These are phyloP conservation scores for Cichorium intybus DNA, from an alignment of 140 eudicot species.

Conservation along the genomic window DNA sequence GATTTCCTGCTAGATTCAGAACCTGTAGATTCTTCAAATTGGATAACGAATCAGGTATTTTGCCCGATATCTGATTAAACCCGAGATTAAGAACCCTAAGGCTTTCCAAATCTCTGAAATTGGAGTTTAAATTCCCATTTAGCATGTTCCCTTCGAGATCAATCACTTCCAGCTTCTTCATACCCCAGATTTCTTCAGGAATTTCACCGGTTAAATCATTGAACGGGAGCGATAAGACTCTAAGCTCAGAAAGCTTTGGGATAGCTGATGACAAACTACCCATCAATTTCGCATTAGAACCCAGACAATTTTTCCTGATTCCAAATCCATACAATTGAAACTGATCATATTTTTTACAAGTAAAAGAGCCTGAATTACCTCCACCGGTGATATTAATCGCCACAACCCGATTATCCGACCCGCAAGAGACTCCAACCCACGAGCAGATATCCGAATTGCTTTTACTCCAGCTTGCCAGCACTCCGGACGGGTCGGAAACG, in stretches of 20 bases:
- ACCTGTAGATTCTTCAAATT: constrained; percentile 42
- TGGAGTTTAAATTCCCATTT: constrained; percentile 37
- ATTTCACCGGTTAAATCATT: constrained; percentile 63
- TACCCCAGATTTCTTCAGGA: constrained; percentile 54
- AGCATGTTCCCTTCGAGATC: constrained; percentile 81
- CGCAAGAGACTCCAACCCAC: constrained; percentile 76
- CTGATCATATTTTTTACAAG: constrained; percentile 54
- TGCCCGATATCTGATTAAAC: constrained; percentile 64
- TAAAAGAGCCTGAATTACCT: constrained; percentile 56
- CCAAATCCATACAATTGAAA: constrained; percentile 71
- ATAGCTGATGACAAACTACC: constrained; percentile 54
- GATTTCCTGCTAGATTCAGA: constrained; percentile 72
- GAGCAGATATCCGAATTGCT: constrained; percentile 46
- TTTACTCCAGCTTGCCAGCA: constrained; percentile 56
- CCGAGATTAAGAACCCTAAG: constrained; percentile 71
- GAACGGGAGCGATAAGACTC: constrained; percentile 65
- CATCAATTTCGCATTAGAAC: constrained; percentile 31
- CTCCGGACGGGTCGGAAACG: constrained; percentile 58
- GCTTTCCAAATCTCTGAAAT: constrained; percentile 36
- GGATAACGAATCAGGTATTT: constrained; percentile 52
- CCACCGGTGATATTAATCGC: constrained; percentile 68
- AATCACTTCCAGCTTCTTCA: constrained; percentile 77
- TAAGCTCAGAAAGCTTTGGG: constrained; percentile 56
- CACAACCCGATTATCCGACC: constrained; percentile 53
- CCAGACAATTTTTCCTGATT: constrained; percentile 53